Evolutionary conservation across 2,329 filamentous ascomycete genomes (phyloP).

Genomic region (Ophiostoma fasciatum): DNA sequence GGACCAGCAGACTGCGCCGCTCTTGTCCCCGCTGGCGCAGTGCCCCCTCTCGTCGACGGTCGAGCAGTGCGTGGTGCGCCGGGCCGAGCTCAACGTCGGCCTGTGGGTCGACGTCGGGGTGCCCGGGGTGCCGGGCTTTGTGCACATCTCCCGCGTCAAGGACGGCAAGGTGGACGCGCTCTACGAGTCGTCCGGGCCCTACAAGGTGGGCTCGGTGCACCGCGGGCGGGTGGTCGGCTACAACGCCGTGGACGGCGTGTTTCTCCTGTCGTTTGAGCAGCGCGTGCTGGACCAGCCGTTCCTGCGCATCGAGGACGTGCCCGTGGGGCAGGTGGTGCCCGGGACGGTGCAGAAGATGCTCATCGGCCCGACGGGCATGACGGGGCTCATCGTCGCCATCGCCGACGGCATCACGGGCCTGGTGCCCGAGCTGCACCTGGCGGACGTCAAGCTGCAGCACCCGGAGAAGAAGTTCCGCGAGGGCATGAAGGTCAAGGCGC

Average conservation of each 20-base stretch:
- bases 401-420: slow-evolving; percentile 81
- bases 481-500: slow-evolving; percentile 67
- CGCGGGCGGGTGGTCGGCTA: slow-evolving; percentile 73
- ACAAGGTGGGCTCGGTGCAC: slow-evolving; percentile 64
- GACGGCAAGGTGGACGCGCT: slow-evolving; percentile 80
- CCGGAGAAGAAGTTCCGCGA: slow-evolving; percentile 94
- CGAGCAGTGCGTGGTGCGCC: slow-evolving; percentile 62
- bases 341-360: slow-evolving; percentile 76
- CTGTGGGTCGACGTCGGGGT: slow-evolving; percentile 63
- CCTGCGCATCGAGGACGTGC: slow-evolving; percentile 81
- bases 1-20: too few species aligned
- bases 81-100: slow-evolving; percentile 67
- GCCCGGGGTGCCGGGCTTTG: slow-evolving; percentile 62
- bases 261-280: slow-evolving; percentile 70
- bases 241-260: slow-evolving; percentile 74
- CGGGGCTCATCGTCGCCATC: slow-evolving; percentile 67
- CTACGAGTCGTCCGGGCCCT: slow-evolving; percentile 61
- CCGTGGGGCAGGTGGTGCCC: slow-evolving; percentile 64
- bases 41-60: slow-evolving; percentile 62
- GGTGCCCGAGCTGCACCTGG: slow-evolving; percentile 75
- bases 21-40: slow-evolving; percentile 37
- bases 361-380: slow-evolving; percentile 61
- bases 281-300: slow-evolving; percentile 75
- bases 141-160: slow-evolving; percentile 84
- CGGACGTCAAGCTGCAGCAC: slow-evolving; percentile 75